These are phyloP conservation scores for Daedaleopsis sinensis DNA, from an alignment of 768 basidiomycete species.

Conservation along the genomic window DNA sequence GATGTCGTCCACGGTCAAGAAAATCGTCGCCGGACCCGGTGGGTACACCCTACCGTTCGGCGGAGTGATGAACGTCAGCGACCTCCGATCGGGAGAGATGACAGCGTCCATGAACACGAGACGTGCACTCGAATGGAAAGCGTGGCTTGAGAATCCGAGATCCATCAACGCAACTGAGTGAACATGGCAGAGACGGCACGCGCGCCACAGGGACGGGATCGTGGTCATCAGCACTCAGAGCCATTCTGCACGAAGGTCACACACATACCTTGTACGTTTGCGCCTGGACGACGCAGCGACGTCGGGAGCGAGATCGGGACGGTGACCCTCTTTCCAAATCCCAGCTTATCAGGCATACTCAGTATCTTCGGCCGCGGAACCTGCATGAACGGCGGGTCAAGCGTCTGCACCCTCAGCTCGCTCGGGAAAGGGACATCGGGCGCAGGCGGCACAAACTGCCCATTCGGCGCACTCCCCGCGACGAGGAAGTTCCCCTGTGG, in stretches of 20 bases:
- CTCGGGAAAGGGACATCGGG: constrained; percentile 62
- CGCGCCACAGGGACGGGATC: too few species aligned
- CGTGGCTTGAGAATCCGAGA: constrained; percentile 77
- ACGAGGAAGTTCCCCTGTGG: constrained; percentile 75
- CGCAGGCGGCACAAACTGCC: constrained; percentile 62
- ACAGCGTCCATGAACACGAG: constrained; percentile 64
- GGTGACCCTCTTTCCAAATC: constrained; percentile 49
- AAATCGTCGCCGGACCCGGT: constrained; percentile 81
- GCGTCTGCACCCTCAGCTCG: constrained; percentile 87
- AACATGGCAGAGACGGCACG: too few species aligned
- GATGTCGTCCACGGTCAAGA: constrained; percentile 62
- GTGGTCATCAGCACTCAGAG: too few species aligned
- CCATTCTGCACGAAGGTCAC: background rate
- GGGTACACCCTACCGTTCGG: constrained; percentile 69
- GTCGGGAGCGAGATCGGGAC: constrained; percentile 48
- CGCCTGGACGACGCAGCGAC: constrained; percentile 33
- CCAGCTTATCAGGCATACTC: constrained; percentile 38
- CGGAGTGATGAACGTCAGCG: constrained; percentile 62
- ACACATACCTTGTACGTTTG: constrained; percentile 49
- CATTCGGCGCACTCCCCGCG: constrained; percentile 82
- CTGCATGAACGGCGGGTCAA: constrained; percentile 82
- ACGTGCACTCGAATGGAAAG: constrained; percentile 73
- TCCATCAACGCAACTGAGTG: constrained; percentile 74
- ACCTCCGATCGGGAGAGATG: constrained; percentile 45
- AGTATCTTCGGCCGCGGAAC: constrained; percentile 57